Base-by-base conservation (phyloP, 129 eudicot species). In the Centella asiatica region DNA sequence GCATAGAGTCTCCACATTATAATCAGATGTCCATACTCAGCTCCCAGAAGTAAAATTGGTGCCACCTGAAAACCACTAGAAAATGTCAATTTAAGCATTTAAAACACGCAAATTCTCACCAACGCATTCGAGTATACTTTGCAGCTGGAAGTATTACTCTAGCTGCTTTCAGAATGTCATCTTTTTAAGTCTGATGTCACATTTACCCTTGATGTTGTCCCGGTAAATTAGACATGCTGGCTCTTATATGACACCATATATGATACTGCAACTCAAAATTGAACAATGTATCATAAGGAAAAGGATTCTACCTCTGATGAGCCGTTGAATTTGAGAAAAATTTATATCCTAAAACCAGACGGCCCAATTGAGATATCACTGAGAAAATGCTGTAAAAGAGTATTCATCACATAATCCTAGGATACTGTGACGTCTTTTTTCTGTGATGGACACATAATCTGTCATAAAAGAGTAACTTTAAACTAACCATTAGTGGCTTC, bases 1-100 rank as follows among this genome's bases (percentile, higher is more conserved):
- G 86, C 90, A 76, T 81, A 84, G 19, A 92, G 83, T 64, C 96
- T 82, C 95, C 88, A 77, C 9, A 92, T 64, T 62, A 95, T 87
- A 49, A 92, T 70, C 15, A 87, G 80, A 69, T 87, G 96, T 13
- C 98, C 98, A 78, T 84, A 92, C 57, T 87, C 86, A 15, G 94
- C 85, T 70, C 98, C 98, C 61, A 87, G 40, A 49, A 92, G 81
- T 31, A 92, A 68, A 37, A 84, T 57, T 29, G 90, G 85, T 26
- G 83, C 90, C 47, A 92, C 85, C 98, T 92, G 64, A 72, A 26
- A 23, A 66, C 36, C 37, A 67, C 6, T 20, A 60, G 56, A 37
- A 51, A 52, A 50, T 40, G 62, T 58, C 26, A 24, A 20, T 23
- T 48, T 39, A 11, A 2, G 36, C 3, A 56, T 25, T 22, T 24